Conservation (phyloP, 192 early-diverging fungal species). For the Linnemannia zychae region DNA sequence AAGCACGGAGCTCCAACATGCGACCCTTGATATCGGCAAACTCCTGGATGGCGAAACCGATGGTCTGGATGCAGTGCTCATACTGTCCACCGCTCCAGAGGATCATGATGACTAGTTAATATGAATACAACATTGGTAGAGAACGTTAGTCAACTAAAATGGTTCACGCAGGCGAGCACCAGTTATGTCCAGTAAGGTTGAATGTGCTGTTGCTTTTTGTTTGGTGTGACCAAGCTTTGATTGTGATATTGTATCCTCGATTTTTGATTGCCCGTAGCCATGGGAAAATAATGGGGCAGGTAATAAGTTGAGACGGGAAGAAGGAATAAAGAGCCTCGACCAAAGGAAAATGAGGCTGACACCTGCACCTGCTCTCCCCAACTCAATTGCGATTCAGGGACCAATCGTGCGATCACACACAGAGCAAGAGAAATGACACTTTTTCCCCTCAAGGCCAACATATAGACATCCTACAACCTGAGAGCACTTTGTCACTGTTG, state of each 20-base stretch:
- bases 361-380: neutral
- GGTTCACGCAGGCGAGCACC: neutral
- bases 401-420: conserved; percentile 8
- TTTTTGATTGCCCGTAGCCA: neutral
- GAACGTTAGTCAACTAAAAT: neutral
- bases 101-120: conserved; percentile 64
- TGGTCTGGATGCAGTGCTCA: conserved; percentile 68
- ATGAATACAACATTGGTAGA: neutral
- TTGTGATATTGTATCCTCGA: neutral
- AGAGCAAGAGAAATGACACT: neutral
- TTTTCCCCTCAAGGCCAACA: neutral
- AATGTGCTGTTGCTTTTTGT: neutral
- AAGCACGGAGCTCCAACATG: conserved; percentile 65
- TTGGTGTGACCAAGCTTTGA: neutral
- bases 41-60: conserved; percentile 67
- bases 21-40: conserved; percentile 66
- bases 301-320: neutral
- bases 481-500: neutral
- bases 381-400: neutral
- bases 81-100: conserved; percentile 70
- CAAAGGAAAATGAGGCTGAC: neutral
- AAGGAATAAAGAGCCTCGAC: neutral
- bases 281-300: neutral
- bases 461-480: neutral
- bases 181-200: too few species aligned